A percentile compares a stretch with the other conserved stretches of the same genome.
phyloP scores from a whole-genome alignment of 2,329 filamentous ascomycete genomes.

The Ophiostoma novo-ulmi region DNA sequence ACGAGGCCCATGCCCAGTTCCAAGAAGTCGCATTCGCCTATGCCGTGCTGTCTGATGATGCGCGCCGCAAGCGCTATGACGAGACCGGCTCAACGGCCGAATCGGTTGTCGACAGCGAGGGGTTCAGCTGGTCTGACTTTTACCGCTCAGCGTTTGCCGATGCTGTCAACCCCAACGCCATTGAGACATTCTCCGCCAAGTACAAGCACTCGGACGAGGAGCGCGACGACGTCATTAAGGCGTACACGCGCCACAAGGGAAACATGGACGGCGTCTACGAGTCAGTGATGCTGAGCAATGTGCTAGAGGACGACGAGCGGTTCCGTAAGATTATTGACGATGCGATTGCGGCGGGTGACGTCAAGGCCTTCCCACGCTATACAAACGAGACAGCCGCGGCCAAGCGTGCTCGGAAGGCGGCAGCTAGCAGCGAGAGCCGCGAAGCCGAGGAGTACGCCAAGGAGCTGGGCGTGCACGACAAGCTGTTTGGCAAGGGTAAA shows the following conservation, averaged over 20 bases:
- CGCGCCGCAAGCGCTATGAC: conserved; percentile 80
- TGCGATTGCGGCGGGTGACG: conserved; percentile 66
- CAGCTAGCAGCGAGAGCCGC: conserved; percentile 56
- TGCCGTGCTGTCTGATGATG: conserved; percentile 79
- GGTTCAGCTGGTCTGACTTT: conserved; percentile 87
- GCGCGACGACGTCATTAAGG: conserved; percentile 66
- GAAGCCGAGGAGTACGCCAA: conserved; percentile 67
- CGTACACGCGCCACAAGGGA: conserved; percentile 69
- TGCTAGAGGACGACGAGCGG: conserved; percentile 76
- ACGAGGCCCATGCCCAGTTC: conserved; percentile 72
- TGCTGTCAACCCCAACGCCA: conserved; percentile 66
- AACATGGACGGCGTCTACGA: conserved; percentile 74
- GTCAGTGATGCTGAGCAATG: conserved; percentile 78
- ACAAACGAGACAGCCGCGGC: conserved; percentile 65
- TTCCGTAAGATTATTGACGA: conserved; percentile 76
- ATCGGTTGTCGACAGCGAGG: conserved; percentile 67
- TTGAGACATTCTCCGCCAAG: conserved; percentile 66
- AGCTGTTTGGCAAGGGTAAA: conserved; percentile 59
- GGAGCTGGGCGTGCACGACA: conserved; percentile 66
- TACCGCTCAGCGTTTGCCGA: conserved; percentile 80
- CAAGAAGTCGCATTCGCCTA: conserved; percentile 92
- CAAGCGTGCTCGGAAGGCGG: conserved; percentile 53
- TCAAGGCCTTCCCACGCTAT: conserved; percentile 64
- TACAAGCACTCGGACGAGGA: conserved; percentile 90
- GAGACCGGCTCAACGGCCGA: conserved; percentile 84